A percentile compares a stretch with the other conserved stretches of the same genome.
Conservation (phyloP, 2,329 filamentous ascomycete genomes). For the Beauveria varroae region DNA sequence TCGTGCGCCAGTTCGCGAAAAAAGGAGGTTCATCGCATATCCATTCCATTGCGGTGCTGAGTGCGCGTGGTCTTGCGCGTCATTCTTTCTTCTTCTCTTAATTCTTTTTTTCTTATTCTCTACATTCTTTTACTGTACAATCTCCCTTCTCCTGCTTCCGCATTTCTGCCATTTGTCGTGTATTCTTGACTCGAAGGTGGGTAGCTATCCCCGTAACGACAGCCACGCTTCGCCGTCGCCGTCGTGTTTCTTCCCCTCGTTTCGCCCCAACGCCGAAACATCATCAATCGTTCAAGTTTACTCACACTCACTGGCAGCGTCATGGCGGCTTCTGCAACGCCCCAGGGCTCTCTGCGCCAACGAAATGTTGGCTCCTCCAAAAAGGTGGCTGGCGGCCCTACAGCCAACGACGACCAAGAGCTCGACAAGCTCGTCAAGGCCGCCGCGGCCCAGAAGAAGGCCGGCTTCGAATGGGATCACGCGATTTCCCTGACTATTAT, state of each 20-base stretch:
- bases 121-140: conserved; percentile 12
- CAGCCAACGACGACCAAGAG: conserved; percentile 31
- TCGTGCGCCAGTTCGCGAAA: neutral
- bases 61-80: neutral
- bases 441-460: conserved; percentile 24
- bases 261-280: neutral
- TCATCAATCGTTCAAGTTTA: neutral
- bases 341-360: conserved; percentile 53
- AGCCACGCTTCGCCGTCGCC: neutral
- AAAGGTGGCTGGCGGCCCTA: conserved; percentile 32
- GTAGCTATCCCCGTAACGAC: neutral
- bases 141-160: conserved; percentile 9
- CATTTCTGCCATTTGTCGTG: conserved; percentile 1
- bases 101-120: neutral
- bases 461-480: conserved; percentile 71
- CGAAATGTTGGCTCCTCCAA: conserved; percentile 45
- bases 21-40: conserved; percentile 11
- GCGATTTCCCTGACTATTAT: conserved; percentile 69
- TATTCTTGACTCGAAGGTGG: conserved; percentile 2
- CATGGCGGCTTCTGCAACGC: conserved; percentile 43
- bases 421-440: conserved; percentile 42
- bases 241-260: neutral
- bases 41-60: conserved; percentile 18
- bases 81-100: neutral
- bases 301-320: conserved; percentile 16